A percentile compares a stretch with the other conserved stretches of the same genome.
Conservation (phyloP, 306 rosid genomes). For the Acacia confusa region DNA sequence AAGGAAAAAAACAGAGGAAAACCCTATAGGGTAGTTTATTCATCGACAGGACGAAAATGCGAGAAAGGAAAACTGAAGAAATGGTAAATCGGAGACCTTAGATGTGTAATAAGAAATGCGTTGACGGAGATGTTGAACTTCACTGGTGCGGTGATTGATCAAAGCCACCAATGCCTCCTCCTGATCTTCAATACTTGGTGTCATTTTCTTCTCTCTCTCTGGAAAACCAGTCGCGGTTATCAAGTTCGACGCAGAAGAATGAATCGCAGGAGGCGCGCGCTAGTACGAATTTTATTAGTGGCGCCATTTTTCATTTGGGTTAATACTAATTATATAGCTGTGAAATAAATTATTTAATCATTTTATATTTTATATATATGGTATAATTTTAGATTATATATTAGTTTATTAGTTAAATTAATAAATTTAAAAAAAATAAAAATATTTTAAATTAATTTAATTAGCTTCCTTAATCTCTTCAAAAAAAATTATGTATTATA, state of each 20-base stretch:
- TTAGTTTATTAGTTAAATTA: too few relatives aligned
- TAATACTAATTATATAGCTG: too few relatives aligned
- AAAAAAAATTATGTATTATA: too few relatives aligned
- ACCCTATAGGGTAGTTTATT: neutral
- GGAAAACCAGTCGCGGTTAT: neutral
- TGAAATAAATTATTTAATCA: too few relatives aligned
- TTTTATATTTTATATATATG: too few relatives aligned
- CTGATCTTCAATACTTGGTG: constrained; percentile 51
- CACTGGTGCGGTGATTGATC: constrained; percentile 79
- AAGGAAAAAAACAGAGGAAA: neutral
- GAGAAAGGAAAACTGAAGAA: neutral
- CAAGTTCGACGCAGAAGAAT: neutral
- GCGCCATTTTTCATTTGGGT: neutral
- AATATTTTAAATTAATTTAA: too few relatives aligned
- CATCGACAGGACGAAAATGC: neutral
- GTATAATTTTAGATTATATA: too few relatives aligned
- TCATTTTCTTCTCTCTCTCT: constrained; percentile 29
- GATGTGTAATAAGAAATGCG: constrained; percentile 65
- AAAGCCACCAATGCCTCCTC: constrained; percentile 85
- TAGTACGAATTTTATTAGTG: neutral
- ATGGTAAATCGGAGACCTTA: constrained; percentile 49
- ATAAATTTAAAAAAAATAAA: too few relatives aligned
- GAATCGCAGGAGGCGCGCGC: constrained; percentile 21
- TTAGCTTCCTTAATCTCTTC: too few relatives aligned
- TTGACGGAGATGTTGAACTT: constrained; percentile 60